phyloP scores from a whole-genome alignment of 306 rosid species.

The Glycine soja region DNA sequence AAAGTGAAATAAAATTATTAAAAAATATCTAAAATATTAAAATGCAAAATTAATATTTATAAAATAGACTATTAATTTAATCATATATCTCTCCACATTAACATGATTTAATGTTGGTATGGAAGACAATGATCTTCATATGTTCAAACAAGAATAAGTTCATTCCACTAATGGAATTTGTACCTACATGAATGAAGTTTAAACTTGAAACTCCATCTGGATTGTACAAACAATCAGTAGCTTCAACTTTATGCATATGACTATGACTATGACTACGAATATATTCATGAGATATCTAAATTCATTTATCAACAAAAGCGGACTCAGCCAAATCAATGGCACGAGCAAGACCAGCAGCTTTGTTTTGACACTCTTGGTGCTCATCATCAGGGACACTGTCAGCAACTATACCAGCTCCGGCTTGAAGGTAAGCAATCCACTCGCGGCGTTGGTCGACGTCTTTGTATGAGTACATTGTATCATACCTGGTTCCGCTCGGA shows the following conservation, averaged over 20 bases:
- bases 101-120: too few species aligned
- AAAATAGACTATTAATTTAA: too few species aligned
- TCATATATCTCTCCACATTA: too few species aligned
- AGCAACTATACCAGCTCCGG: conserved; percentile 91
- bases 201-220: conserved; percentile 19
- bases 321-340: conserved; percentile 86
- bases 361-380: conserved; percentile 83
- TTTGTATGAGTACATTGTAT: conserved; percentile 79
- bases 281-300: background rate
- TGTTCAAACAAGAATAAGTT: background rate
- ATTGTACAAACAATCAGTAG: background rate
- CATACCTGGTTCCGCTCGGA: conserved; percentile 65
- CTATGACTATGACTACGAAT: background rate
- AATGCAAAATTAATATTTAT: too few species aligned
- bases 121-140: too few species aligned
- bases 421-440: conserved; percentile 89
- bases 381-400: conserved; percentile 82
- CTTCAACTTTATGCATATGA: background rate
- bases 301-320: conserved; percentile 57
- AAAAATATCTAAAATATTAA: too few species aligned
- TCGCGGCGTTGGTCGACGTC: conserved; percentile 56
- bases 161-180: background rate
- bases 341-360: conserved; percentile 90
- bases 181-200: background rate
- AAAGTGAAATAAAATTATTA: too few species aligned